Percentiles rank a stretch among this genome's conserved stretches.
phyloP scores from a whole-genome alignment of 768 basidiomycete genomes.

The Mycena latifolia region DNA sequence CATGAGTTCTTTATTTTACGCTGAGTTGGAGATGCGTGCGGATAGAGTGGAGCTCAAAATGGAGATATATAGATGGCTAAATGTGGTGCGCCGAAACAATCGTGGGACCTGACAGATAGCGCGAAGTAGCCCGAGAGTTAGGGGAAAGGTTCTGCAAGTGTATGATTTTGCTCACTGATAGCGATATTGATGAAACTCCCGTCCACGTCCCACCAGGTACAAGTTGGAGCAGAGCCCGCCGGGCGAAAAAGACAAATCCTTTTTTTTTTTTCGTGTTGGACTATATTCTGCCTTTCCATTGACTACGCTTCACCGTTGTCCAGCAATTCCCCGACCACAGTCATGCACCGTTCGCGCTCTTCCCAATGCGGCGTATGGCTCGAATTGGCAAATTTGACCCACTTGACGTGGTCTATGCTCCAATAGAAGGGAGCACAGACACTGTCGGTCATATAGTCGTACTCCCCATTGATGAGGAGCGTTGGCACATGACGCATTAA shows the following conservation, averaged over 20 bases:
- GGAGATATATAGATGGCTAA: too few species aligned
- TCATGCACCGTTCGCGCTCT: constrained; percentile 45
- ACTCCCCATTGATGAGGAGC: constrained; percentile 49
- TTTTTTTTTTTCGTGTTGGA: constrained; percentile 54
- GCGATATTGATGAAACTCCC: too few species aligned
- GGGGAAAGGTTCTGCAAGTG: too few species aligned
- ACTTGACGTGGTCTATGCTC: constrained; percentile 44
- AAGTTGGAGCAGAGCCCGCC: too few species aligned
- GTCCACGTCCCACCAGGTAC: too few species aligned
- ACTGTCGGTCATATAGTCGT: constrained; percentile 54
- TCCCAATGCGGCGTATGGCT: constrained; percentile 48
- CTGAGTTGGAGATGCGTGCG: too few species aligned
- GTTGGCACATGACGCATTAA: constrained; percentile 43
- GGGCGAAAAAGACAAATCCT: constrained; percentile 51
- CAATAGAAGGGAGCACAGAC: constrained; percentile 48
- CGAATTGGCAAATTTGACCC: constrained; percentile 46
- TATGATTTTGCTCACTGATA: too few species aligned
- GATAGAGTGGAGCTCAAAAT: too few species aligned
- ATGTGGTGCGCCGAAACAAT: too few species aligned
- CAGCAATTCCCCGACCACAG: constrained; percentile 44
- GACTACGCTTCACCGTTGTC: not conserved
- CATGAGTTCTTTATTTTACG: too few species aligned
- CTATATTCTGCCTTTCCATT: constrained; percentile 50
- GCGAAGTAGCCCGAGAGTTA: too few species aligned
- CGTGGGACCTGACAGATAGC: too few species aligned